Evolutionary conservation across 1,139 yeast genomes (phyloP).

Genomic region (Blastobotrys raffinosifermentans): DNA sequence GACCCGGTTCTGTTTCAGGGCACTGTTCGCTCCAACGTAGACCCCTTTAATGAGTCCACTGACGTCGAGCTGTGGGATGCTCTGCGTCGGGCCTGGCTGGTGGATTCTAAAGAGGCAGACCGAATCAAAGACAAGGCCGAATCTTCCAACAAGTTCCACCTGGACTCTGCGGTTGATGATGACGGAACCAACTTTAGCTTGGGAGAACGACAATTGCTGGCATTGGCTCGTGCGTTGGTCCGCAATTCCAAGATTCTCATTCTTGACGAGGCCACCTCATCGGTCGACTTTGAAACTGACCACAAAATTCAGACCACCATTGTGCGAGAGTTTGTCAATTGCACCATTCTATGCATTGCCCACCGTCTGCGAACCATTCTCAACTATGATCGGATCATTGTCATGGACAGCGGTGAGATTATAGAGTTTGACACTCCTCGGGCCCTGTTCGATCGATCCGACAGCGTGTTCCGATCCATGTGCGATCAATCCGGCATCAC

Average conservation of each 20-base stretch:
- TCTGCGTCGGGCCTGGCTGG: constrained; percentile 49
- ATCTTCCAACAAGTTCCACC: constrained; percentile 52
- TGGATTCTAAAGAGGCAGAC: constrained; percentile 40
- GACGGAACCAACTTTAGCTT: constrained; percentile 72
- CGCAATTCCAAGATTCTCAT: constrained; percentile 62
- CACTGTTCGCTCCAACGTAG: constrained; percentile 57
- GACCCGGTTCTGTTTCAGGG: constrained; percentile 72
- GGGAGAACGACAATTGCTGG: constrained; percentile 71
- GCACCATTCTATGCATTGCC: constrained; percentile 77
- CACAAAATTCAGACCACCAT: constrained; percentile 63
- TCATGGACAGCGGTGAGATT: constrained; percentile 59
- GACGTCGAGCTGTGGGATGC: constrained; percentile 57
- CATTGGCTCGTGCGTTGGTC: constrained; percentile 73
- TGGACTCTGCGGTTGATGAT: constrained; percentile 66
- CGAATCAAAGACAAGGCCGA: constrained; percentile 14
- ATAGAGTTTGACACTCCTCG: constrained; percentile 49
- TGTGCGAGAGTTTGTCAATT: constrained; percentile 51
- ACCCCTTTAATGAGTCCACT: constrained; percentile 50
- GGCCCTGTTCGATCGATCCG: constrained; percentile 37
- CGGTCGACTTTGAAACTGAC: constrained; percentile 79
- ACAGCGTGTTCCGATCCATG: constrained; percentile 54
- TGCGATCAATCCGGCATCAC: constrained; percentile 51
- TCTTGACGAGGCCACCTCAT: constrained; percentile 80
- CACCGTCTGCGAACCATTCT: constrained; percentile 71
- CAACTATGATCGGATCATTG: constrained; percentile 60